These are phyloP conservation scores for Sordariomycetes sp. DNA, from an alignment of 2,329 filamentous ascomycete genomes.

Conservation along the genomic window DNA sequence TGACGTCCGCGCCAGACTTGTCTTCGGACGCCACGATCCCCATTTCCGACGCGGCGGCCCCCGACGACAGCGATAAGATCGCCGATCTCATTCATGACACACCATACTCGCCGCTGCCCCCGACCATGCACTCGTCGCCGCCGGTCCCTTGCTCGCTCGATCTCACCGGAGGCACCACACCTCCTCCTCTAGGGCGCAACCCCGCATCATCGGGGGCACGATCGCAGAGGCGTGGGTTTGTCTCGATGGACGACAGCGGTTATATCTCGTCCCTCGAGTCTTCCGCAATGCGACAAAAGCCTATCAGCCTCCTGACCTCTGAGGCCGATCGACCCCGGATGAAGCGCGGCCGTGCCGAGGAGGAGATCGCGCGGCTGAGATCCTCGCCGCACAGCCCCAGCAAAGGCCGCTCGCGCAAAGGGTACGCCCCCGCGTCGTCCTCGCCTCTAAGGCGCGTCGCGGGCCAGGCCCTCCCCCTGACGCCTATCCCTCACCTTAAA, in stretches of 20 bases:
- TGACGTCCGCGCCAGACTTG: conserved; percentile 28
- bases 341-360: conserved; percentile 84
- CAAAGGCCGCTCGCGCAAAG: conserved; percentile 45
- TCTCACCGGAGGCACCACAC: conserved; percentile 52
- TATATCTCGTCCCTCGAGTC: conserved; percentile 96
- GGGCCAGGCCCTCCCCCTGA: conserved; percentile 63
- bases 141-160: conserved; percentile 52
- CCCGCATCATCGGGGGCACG: conserved; percentile 50
- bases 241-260: conserved; percentile 79
- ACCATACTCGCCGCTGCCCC: conserved; percentile 56
- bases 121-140: conserved; percentile 78
- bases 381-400: conserved; percentile 90
- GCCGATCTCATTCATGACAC: conserved; percentile 24
- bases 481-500: conserved; percentile 74
- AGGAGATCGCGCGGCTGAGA: conserved; percentile 86
- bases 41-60: conserved; percentile 50
- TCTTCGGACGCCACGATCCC: conserved; percentile 71
- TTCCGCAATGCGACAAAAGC: conserved; percentile 63
- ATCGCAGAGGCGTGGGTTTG: conserved; percentile 63
- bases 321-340: conserved; percentile 69
- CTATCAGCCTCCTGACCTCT: conserved; percentile 51
- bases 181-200: conserved; percentile 54
- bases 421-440: conserved; percentile 44
- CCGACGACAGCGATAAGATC: conserved; percentile 34
- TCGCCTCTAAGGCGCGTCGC: conserved; percentile 50